Evolutionary conservation across 805 yeast genomes (phyloP), one percentile per base, ranked within the genome.

Genomic region (Ogataea methanolica): DNA sequence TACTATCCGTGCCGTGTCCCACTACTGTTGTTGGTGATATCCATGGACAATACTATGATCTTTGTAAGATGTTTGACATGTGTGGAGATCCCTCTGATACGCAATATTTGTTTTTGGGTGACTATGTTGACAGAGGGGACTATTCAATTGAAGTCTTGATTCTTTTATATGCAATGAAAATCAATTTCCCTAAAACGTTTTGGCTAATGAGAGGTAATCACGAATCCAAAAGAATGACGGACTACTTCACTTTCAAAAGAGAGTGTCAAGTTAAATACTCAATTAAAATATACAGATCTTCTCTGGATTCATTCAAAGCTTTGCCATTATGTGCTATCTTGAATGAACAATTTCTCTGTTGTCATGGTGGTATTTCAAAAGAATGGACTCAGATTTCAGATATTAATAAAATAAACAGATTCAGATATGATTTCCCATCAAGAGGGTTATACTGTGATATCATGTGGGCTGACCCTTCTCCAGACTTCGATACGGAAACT

Each of bases 11-110:
- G 2, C 88, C 88, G 1, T 96, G 97, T 2, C 99, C 98, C 0
- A 85, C 91, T 2, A 89, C 96, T 1, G 91, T 94, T 4, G 90
- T 96, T 67, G 99, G 99, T 44, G 98, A 92, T 66, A 80, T 92
- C 15, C 98, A 92, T 66, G 99, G 99, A n/a, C 98, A 94, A 65
- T 92, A 79, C 67, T 90, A 78, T 63, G 99, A 94, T 67, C 72
- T 94, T 56, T 74, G 91, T 78, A 90, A 90, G 66, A 70, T 92
- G 50, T 85, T 92, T 58, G 96, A 90, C 60, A 90, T 90, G 42
- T 96, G 97, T 39, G 98, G 98, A 3, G 83, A 85, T 58, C 96
- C 97, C 12, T 73, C 69, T 15, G 67, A 59, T 14, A 88, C 96
- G 1, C 76, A 85, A 22, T 92, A 89, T 64, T 69, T 92, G 47